Evolutionary conservation across 768 basidiomycete genomes (phyloP).

Genomic region (Chalciporus chontae): DNA sequence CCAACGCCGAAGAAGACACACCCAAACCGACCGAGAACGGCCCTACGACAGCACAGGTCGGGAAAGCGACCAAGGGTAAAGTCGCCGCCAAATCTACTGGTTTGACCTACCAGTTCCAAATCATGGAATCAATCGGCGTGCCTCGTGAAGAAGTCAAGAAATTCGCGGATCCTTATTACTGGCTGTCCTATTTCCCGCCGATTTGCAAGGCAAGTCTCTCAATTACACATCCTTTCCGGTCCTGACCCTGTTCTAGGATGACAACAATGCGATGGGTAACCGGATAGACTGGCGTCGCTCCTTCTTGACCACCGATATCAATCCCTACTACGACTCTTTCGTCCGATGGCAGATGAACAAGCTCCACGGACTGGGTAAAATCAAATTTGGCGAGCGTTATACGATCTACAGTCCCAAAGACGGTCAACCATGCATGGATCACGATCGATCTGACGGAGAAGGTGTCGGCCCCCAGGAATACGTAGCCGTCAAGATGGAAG

Average conservation of each 20-base stretch:
- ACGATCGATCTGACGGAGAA: constrained; percentile 94
- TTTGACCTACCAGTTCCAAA: constrained; percentile 96
- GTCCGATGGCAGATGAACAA: constrained; percentile 99
- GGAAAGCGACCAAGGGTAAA: constrained; percentile 95
- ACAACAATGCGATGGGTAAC: constrained; percentile 86
- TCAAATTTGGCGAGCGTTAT: constrained; percentile 98
- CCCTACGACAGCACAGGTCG: constrained; percentile 46
- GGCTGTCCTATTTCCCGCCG: constrained; percentile 94
- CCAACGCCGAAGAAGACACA: constrained; percentile 42
- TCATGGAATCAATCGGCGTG: constrained; percentile 92
- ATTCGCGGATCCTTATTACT: constrained; percentile 93
- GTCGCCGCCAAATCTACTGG: constrained; percentile 91
- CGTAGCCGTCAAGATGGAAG: constrained; percentile 92
- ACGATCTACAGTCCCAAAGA: constrained; percentile 99
- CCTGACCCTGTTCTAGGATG: constrained; percentile 37
- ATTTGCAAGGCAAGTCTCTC: constrained; percentile 70
- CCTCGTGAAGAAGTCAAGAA: constrained; percentile 89
- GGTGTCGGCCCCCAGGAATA: constrained; percentile 95
- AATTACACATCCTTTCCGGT: background rate
- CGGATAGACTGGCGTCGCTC: constrained; percentile 96
- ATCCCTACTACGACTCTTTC: constrained; percentile 96
- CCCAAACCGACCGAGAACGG: constrained; percentile 40
- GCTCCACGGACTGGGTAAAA: constrained; percentile 79
- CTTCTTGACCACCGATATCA: constrained; percentile 92
- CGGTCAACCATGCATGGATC: constrained; percentile 99